These are phyloP conservation scores for Rhodamnia argentea DNA, from an alignment of 345 rosid genomes.

Conservation along the genomic window DNA sequence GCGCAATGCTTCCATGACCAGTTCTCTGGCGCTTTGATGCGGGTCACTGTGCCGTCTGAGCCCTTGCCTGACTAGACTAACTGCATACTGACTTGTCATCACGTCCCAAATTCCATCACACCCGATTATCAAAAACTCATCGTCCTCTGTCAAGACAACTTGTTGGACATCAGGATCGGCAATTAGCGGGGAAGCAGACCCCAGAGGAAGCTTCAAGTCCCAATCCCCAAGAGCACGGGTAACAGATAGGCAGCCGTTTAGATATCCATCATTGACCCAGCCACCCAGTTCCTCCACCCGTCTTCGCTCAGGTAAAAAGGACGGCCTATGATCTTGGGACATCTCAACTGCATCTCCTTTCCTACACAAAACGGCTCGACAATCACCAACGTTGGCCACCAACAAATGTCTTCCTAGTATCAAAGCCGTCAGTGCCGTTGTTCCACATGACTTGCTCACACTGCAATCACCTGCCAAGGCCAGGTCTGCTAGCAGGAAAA, in stretches of 20 bases:
- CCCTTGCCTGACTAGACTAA: slow-evolving; percentile 52
- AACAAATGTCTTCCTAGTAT: slow-evolving; percentile 56
- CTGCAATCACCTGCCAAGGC: slow-evolving; percentile 42
- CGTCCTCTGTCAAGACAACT: slow-evolving; percentile 51
- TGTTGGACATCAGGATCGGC: slow-evolving; percentile 74
- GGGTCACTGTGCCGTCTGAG: slow-evolving; percentile 55
- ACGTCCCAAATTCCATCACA: slow-evolving; percentile 95
- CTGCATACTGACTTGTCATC: slow-evolving; percentile 64
- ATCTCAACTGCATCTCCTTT: slow-evolving; percentile 63
- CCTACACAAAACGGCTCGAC: slow-evolving; percentile 77
- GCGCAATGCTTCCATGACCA: slow-evolving; percentile 47
- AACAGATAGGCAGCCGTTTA: slow-evolving; percentile 51
- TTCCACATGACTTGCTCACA: slow-evolving; percentile 39
- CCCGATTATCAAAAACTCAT: slow-evolving; percentile 75
- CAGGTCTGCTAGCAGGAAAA: slow-evolving; percentile 42
- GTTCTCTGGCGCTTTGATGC: slow-evolving; percentile 41
- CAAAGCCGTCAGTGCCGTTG: slow-evolving; percentile 55
- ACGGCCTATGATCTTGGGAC: slow-evolving; percentile 80
- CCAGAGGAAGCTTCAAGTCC: slow-evolving; percentile 61
- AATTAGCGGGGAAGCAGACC: slow-evolving; percentile 58
- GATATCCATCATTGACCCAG: slow-evolving; percentile 30
- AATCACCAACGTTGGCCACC: slow-evolving; percentile 86
- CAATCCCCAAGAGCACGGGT: slow-evolving; percentile 92
- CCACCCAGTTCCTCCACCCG: slow-evolving; percentile 65
- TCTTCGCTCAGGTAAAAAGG: slow-evolving; percentile 45